Evolutionary conservation across 176 grass and related monocot genomes (phyloP).

Genomic region (Carex parvula): DNA sequence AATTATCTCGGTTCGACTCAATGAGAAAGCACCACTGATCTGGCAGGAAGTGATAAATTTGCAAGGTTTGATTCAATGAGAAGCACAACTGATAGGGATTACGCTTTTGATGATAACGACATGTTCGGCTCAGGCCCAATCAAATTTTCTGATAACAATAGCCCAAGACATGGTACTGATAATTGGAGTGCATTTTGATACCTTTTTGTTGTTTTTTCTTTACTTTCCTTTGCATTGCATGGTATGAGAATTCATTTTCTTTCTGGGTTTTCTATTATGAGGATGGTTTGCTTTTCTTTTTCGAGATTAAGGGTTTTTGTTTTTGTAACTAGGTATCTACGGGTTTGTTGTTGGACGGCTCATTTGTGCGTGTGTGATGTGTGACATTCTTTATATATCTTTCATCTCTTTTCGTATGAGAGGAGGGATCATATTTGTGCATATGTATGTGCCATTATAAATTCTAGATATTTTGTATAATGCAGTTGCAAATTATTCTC

Average conservation of each 20-base stretch:
- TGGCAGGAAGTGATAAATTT: conserved; percentile 19
- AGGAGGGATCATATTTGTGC: conserved; percentile 32
- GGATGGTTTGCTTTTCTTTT: conserved; percentile 18
- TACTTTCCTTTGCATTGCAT: conserved; percentile 24
- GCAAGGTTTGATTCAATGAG: conserved; percentile 36
- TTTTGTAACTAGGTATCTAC: conserved; percentile 29
- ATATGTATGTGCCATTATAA: conserved; percentile 31
- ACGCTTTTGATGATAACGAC: conserved; percentile 61
- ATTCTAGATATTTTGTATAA: conserved; percentile 35
- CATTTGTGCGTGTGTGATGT: conserved; percentile 26
- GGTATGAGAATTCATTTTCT: conserved; percentile 6
- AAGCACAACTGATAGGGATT: conserved; percentile 38
- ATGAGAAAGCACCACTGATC: conserved; percentile 61
- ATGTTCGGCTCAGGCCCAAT: conserved; percentile 63
- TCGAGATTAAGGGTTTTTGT: conserved; percentile 21
- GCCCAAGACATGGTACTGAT: conserved; percentile 70
- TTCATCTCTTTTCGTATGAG: conserved; percentile 33
- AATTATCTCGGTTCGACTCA: conserved; percentile 59
- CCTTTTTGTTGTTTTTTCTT: conserved; percentile 26
- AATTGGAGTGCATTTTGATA: conserved; percentile 80
- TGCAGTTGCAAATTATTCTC: conserved; percentile 22
- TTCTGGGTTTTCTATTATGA: conserved; percentile 21
- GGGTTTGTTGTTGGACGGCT: conserved; percentile 28
- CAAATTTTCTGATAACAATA: conserved; percentile 50
- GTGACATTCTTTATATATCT: conserved; percentile 32